These are phyloP conservation scores for Coniophora puteana DNA, from an alignment of 1,284 basidiomycete genomes.

Conservation along the genomic window DNA sequence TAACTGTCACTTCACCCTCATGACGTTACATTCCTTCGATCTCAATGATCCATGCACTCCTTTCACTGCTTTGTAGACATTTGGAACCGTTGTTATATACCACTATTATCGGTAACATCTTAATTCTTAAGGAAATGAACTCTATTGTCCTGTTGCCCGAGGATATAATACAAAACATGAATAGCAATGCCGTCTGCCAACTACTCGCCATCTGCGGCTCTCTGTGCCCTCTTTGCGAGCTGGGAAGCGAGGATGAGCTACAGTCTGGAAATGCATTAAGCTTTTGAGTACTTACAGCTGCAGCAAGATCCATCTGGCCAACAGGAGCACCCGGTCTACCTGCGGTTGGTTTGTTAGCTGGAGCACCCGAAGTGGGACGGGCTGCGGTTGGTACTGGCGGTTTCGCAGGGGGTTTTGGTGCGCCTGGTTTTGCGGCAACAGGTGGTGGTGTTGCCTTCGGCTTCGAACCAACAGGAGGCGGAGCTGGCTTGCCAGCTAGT, in stretches of 20 bases:
- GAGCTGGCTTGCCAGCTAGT: slow-evolving; percentile 40
- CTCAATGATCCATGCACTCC: slow-evolving; percentile 8
- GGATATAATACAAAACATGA: background rate
- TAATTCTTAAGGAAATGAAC: slow-evolving; percentile 11
- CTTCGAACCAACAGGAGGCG: slow-evolving; percentile 48
- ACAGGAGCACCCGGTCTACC: slow-evolving; percentile 35
- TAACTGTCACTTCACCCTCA: slow-evolving; percentile 37
- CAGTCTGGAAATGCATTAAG: background rate
- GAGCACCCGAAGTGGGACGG: slow-evolving; percentile 42
- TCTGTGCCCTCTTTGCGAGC: slow-evolving; percentile 72
- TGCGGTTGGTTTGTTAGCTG: slow-evolving; percentile 42
- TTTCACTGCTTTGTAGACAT: slow-evolving; percentile 21
- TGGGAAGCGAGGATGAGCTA: slow-evolving; percentile 24
- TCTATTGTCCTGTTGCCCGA: slow-evolving; percentile 14
- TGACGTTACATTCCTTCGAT: slow-evolving; percentile 6
- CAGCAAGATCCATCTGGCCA: slow-evolving; percentile 81
- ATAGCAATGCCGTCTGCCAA: slow-evolving; percentile 8
- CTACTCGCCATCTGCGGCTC: slow-evolving; percentile 46
- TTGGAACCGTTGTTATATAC: slow-evolving; percentile 20
- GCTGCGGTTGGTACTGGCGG: slow-evolving; percentile 57
- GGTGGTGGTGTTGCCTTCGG: slow-evolving; percentile 53
- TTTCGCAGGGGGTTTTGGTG: slow-evolving; percentile 46
- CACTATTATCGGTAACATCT: slow-evolving; percentile 14
- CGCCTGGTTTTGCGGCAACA: slow-evolving; percentile 49
- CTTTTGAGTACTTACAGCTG: slow-evolving; percentile 53